Conservation (phyloP, 129 eudicot species). For the Saposhnikovia divaricata region DNA sequence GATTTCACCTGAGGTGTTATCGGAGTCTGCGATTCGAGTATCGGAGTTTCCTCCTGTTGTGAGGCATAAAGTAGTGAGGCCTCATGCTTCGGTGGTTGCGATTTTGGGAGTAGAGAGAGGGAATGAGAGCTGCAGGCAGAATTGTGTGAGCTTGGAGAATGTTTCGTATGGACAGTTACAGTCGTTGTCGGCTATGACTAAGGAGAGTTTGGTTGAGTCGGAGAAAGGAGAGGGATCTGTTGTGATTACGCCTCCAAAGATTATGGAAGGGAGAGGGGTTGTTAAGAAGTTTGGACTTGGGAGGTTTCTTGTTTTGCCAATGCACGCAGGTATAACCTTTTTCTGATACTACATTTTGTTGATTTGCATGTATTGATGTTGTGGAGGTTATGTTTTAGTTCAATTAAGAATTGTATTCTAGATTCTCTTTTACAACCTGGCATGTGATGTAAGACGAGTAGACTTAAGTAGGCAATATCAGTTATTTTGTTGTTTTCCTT, state of each 20-base stretch:
- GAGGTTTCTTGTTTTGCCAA: conserved; percentile 64
- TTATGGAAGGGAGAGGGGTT: conserved; percentile 70
- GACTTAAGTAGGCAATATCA: neutral
- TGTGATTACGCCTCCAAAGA: conserved; percentile 66
- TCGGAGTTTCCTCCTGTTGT: conserved; percentile 62
- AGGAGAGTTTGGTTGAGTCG: conserved; percentile 38
- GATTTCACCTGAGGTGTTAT: conserved; percentile 38
- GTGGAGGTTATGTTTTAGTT: neutral
- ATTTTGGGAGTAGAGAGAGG: conserved; percentile 61
- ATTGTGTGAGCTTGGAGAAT: conserved; percentile 53
- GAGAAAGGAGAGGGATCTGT: conserved; percentile 35
- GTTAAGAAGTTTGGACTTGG: conserved; percentile 43
- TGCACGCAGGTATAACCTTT: conserved; percentile 63
- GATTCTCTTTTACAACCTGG: neutral
- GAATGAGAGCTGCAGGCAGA: conserved; percentile 26
- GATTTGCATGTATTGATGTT: neutral
- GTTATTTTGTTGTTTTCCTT: neutral
- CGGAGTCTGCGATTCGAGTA: conserved; percentile 40
- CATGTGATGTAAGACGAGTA: neutral
- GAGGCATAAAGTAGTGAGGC: conserved; percentile 48
- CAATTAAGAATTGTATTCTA: neutral
- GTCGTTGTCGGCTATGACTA: conserved; percentile 71
- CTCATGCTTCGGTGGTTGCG: conserved; percentile 54
- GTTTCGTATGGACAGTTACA: conserved; percentile 86
- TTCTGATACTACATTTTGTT: neutral